Percentiles rank a stretch among this genome's conserved stretches.
phyloP scores from a whole-genome alignment of 495 filamentous ascomycete genomes.

The Xylaria intraflava region DNA sequence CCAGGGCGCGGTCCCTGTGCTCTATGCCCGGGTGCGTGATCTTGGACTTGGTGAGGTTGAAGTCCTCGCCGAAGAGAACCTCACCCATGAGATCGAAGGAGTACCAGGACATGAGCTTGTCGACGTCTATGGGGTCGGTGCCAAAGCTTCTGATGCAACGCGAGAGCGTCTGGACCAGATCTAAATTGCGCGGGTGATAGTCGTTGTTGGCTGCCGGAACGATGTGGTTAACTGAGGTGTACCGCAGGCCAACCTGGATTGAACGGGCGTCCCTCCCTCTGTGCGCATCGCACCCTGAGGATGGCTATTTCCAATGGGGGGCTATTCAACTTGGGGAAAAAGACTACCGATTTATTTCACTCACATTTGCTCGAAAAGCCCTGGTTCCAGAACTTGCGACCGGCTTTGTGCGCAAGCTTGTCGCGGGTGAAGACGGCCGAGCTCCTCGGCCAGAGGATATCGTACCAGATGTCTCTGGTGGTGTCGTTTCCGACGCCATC shows the following conservation, averaged over 20 bases:
- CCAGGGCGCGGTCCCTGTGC: conserved; percentile 15
- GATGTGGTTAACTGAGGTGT: background rate
- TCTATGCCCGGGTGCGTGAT: conserved; percentile 5
- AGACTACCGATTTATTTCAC: background rate
- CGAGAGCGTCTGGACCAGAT: conserved; percentile 1
- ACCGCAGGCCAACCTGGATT: background rate
- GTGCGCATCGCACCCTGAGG: background rate
- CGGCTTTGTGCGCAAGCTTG: conserved; percentile 17
- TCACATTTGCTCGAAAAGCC: conserved; percentile 23
- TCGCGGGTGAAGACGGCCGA: conserved; percentile 36
- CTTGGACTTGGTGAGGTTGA: background rate
- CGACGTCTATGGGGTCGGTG: conserved; percentile 1
- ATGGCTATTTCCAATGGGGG: background rate
- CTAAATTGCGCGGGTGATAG: conserved; percentile 11
- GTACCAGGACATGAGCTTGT: conserved; percentile 13
- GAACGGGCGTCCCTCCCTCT: too few relatives aligned
- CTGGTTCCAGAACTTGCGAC: conserved; percentile 31
- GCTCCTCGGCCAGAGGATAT: conserved; percentile 31
- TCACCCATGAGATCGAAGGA: conserved; percentile 7
- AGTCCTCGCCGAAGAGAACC: conserved; percentile 9
- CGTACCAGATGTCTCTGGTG: conserved; percentile 42
- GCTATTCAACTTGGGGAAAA: background rate
- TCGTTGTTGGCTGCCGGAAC: conserved; percentile 8
- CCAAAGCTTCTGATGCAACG: conserved; percentile 3
- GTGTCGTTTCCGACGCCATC: conserved; percentile 26